Base-by-base conservation (phyloP, 1,284 basidiomycete species). In the Puccinia sorghi region DNA sequence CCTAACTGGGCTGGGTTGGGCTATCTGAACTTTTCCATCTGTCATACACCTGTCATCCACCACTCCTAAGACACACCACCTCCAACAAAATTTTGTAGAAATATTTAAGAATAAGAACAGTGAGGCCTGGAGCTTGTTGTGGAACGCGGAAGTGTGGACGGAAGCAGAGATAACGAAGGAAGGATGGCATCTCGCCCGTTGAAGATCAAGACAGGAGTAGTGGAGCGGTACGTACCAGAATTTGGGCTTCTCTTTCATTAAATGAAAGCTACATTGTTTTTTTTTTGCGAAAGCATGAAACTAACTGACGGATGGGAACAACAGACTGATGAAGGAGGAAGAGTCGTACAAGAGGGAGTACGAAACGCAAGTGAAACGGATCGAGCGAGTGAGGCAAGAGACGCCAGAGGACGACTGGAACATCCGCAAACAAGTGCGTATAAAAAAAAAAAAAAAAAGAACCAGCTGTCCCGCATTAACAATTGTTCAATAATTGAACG, bases 131-230 rank as follows among this genome's bases (percentile, higher is more conserved):
- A n/a, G n/a, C n/a, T n/a, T n/a, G n/a, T n/a, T n/a, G n/a, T n/a
- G n/a, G n/a, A n/a, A n/a, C n/a, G n/a, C n/a, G n/a, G n/a, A n/a
- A n/a, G n/a, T n/a, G n/a, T n/a, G 32, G 32, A 32, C 32, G 32
- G 32, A 32, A 32, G 32, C 2, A 1, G 1, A 1, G 32, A 32
- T 32, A 32, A 32, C 2, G 8, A 2, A 46, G 43, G 15, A 46
- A 63, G 32, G 39, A 75, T 75, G 73, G 63, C 50, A 37, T 54
- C 73, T 0, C 57, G 63, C 37, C 91, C 93, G 84, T 88, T 94
- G 82, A 92, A 89, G 84, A 94, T 94, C 86, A 93, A 93, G 86
- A 85, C 89, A 5, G 90, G 90, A 59, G 88, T 87, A 48, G 88
- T 89, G 46, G 89, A 88, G 85, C 88, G 93, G 93, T 93, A 80